These are phyloP conservation scores for Glycine tomentella DNA, from an alignment of 306 rosid genomes.

Conservation along the genomic window DNA sequence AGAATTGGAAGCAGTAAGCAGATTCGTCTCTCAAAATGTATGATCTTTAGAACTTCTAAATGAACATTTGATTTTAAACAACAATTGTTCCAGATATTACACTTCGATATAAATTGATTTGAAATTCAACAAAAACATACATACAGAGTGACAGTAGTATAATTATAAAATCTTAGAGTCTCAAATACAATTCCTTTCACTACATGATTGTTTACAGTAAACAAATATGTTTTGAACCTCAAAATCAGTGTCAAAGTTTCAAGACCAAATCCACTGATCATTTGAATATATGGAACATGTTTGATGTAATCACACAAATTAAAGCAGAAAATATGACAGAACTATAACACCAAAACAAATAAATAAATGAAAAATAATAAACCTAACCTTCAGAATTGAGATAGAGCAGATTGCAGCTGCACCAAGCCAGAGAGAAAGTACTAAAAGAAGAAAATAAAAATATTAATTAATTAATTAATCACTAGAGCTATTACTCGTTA, in stretches of 20 bases:
- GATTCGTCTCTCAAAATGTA: conserved; percentile 4
- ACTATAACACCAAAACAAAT: background rate
- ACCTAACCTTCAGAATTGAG: conserved; percentile 37
- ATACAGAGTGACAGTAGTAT: too few relatives aligned
- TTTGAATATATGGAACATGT: too few relatives aligned
- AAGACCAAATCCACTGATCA: too few relatives aligned
- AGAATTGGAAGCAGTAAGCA: background rate
- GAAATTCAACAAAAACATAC: background rate
- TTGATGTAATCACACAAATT: too few relatives aligned
- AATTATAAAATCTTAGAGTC: too few relatives aligned
- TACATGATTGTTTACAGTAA: too few relatives aligned
- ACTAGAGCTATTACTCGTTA: too few relatives aligned
- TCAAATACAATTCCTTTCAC: too few relatives aligned
- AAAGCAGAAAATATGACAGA: background rate
- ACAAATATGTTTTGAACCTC: too few relatives aligned
- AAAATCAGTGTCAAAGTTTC: too few relatives aligned
- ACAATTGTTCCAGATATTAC: background rate
- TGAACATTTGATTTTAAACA: background rate
- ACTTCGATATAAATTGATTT: background rate
- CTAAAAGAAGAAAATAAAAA: background rate
- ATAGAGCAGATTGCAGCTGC: too few relatives aligned
- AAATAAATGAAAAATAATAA: background rate
- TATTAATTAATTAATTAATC: background rate
- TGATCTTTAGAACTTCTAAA: background rate
- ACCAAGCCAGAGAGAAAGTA: too few relatives aligned